phyloP scores from a whole-genome alignment of 805 yeast genomes.

The Spencermartinsiella europaea region DNA sequence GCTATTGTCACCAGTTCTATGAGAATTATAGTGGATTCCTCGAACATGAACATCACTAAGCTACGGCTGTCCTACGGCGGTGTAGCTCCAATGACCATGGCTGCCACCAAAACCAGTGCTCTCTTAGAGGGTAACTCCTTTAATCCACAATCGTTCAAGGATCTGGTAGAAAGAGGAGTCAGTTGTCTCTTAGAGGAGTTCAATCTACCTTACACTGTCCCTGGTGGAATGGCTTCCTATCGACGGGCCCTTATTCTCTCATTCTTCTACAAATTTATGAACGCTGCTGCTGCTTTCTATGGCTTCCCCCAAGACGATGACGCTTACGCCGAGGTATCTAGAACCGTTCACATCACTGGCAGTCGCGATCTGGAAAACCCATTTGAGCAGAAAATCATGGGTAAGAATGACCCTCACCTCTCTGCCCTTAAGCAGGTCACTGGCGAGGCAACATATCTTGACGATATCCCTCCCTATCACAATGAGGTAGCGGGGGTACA shows the following conservation, averaged over 20 bases:
- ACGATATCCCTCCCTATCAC: slow-evolving; percentile 40
- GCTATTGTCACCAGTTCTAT: slow-evolving; percentile 44
- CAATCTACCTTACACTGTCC: slow-evolving; percentile 39
- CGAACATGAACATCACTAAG: slow-evolving; percentile 20
- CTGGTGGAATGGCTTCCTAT: slow-evolving; percentile 47
- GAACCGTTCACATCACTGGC: slow-evolving; percentile 35
- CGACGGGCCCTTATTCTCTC: slow-evolving; percentile 42
- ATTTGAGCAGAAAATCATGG: slow-evolving; percentile 36
- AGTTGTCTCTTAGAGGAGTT: slow-evolving; percentile 33
- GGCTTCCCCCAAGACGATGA: slow-evolving; percentile 26
- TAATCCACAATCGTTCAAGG: slow-evolving; percentile 14
- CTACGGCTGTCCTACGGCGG: slow-evolving; percentile 43
- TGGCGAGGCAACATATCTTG: slow-evolving; percentile 45
- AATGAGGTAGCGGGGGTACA: slow-evolving; percentile 42
- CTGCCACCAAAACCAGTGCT: slow-evolving; percentile 34
- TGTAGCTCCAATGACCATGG: slow-evolving; percentile 43
- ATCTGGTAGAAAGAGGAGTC: slow-evolving; percentile 31
- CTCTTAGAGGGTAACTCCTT: slow-evolving; percentile 23
- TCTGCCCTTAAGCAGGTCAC: slow-evolving; percentile 43
- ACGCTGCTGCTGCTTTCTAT: slow-evolving; percentile 23
- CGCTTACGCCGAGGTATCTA: slow-evolving; percentile 33
- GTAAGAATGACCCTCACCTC: slow-evolving; percentile 41
- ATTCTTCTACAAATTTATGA: slow-evolving; percentile 42
- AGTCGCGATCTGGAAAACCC: slow-evolving; percentile 37
- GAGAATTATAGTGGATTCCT: slow-evolving; percentile 22